Evolutionary conservation across 768 basidiomycete species (phyloP).

Genomic region (Macrolepiota fuliginosa): DNA sequence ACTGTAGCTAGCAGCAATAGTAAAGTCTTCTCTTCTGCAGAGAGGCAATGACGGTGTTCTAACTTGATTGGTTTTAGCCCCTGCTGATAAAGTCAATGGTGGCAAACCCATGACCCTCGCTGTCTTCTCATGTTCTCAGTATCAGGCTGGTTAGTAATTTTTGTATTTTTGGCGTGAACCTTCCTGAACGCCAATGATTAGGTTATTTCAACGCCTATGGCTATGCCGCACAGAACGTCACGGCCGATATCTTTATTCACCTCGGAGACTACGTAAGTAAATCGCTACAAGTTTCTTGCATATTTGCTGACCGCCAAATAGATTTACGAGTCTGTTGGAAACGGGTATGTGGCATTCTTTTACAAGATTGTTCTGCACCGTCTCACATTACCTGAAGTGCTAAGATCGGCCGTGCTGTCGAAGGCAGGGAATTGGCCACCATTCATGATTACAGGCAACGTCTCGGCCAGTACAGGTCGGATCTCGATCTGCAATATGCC

Average conservation of each 20-base stretch:
- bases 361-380: neutral
- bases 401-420: slow-evolving; percentile 18
- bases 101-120: slow-evolving; percentile 47
- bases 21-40: slow-evolving; percentile 22
- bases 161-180: neutral
- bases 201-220: neutral
- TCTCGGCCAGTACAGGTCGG: slow-evolving; percentile 51
- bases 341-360: neutral
- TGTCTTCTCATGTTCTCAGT: slow-evolving; percentile 57
- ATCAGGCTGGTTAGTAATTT: slow-evolving; percentile 36
- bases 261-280: neutral
- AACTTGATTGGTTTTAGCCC: slow-evolving; percentile 27
- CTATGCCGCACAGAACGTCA: neutral
- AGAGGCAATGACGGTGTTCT: neutral
- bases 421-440: slow-evolving; percentile 54
- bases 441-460: slow-evolving; percentile 55
- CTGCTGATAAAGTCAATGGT: slow-evolving; percentile 24
- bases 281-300: too few relatives aligned
- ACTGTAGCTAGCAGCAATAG: slow-evolving; percentile 46
- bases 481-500: slow-evolving; percentile 40
- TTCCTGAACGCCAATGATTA: neutral
- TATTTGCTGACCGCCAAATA: neutral
- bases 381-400: neutral
- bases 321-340: neutral
- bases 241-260: neutral